Base-by-base conservation (phyloP, 306 rosid species). In the Astragalus glycyphyllos region DNA sequence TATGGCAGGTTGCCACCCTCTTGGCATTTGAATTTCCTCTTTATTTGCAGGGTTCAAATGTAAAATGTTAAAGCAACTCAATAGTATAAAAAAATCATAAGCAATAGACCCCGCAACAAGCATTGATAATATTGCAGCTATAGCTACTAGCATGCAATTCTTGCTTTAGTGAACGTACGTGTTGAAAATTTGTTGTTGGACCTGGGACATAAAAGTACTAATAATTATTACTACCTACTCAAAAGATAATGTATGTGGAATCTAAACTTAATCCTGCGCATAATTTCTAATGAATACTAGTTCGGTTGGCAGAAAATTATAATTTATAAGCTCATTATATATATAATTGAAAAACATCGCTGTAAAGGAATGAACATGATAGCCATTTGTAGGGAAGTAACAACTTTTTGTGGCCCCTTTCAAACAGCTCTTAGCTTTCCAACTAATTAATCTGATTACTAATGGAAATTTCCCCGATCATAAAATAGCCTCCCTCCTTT, bases 291-390 rank as follows among this genome's bases (percentile, higher is more conserved):
- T 70, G 75, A 79, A 55, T 71, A 73, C 58, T 8, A 38, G 78
- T 51, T 80, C 58, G 59, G 79, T 71, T 72, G 76, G 80, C 80
- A 38, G 46, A 75, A 60, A 63, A 45, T 12, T 45, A 35, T 57
- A 65, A 29, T 56, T 63, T 66, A 64, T 49, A 68, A 58, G 50
- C 48, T 65, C 31, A 65, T 71, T 75, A 77, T 26, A 26, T 26
- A 26, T 26, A 26, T 83, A 46, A 74, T 83, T 83, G 80, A 74
- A 77, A 79, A 77, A 79, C 92, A 80, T 80, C 74, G 89, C 87
- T 89, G 90, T 85, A 89, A 89, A 89, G 92, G 77, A 76, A 42
- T 29, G 11, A 44, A 42, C 74, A 73, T 41, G 13, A 26, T 53
- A 56, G 64, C 71, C 63, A 58, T 20, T 68, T 51, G 29, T 65